Evolutionary conservation across 2,329 filamentous ascomycete species (phyloP).

Genomic region (Thelonectria olida): DNA sequence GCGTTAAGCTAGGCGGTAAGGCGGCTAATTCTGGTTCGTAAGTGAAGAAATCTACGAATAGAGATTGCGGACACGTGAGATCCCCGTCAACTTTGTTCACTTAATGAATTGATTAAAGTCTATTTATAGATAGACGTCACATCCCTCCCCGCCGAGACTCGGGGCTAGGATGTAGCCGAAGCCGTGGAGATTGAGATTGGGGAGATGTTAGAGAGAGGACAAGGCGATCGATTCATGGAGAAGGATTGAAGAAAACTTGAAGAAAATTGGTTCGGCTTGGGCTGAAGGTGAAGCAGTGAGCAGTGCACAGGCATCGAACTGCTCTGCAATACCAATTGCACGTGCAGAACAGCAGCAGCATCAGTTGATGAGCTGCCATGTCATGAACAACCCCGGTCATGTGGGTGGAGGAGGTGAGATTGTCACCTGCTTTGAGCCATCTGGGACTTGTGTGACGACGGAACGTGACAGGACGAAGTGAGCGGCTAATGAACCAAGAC

Average conservation of each 20-base stretch:
- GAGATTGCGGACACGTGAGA: too few relatives aligned
- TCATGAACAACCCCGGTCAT: constrained; percentile 6
- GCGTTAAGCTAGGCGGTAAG: neutral
- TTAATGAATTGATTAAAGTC: neutral
- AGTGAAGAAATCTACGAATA: too few relatives aligned
- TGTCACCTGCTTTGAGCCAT: constrained; percentile 13
- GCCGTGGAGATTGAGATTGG: neutral
- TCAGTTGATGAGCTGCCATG: too few relatives aligned
- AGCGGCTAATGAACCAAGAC: neutral
- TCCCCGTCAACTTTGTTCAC: neutral
- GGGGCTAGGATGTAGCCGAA: neutral
- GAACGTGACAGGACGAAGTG: constrained; percentile 19
- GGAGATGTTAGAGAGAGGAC: too few relatives aligned
- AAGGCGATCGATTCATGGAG: too few relatives aligned
- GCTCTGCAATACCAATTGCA: neutral
- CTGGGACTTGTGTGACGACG: constrained; percentile 4
- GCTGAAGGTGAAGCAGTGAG: too few relatives aligned
- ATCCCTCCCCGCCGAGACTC: neutral
- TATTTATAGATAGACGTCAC: neutral
- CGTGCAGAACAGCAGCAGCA: neutral
- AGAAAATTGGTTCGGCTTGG: neutral
- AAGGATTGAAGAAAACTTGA: too few relatives aligned
- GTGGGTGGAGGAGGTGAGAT: neutral
- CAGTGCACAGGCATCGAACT: too few relatives aligned
- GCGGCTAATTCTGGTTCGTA: too few relatives aligned